phyloP scores from a whole-genome alignment of 495 filamentous ascomycete species.

The Amphirosellinia nigrospora region DNA sequence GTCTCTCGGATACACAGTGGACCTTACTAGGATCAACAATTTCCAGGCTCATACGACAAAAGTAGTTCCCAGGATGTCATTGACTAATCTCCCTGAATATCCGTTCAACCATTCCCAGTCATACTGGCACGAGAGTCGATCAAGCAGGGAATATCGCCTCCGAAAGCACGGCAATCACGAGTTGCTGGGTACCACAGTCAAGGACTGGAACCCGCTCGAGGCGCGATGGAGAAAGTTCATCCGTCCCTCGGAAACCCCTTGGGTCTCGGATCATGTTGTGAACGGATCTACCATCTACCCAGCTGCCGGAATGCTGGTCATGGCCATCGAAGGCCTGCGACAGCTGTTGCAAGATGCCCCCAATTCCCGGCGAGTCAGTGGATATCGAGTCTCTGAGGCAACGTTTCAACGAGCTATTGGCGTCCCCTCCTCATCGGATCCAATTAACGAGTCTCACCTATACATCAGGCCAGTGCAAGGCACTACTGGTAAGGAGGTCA shows the following conservation, averaged over 20 bases:
- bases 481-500: no score
- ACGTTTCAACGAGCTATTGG: no score
- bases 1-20: slow-evolving; percentile 8
- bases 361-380: no score
- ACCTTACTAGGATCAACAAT: background rate
- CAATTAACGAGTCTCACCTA: no score
- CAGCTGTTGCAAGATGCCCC: background rate
- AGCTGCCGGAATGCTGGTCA: slow-evolving; percentile 47
- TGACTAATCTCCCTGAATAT: slow-evolving; percentile 34
- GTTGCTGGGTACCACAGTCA: slow-evolving; percentile 30
- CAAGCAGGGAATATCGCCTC: slow-evolving; percentile 36
- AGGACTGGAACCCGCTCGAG: slow-evolving; percentile 36
- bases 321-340: slow-evolving; percentile 50
- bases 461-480: no score
- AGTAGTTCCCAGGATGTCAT: no score
- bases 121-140: slow-evolving; percentile 42
- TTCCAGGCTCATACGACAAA: no score
- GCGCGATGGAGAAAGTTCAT: background rate
- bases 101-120: slow-evolving; percentile 37
- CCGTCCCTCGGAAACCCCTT: background rate
- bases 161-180: slow-evolving; percentile 29
- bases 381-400: no score
- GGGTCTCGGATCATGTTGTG: background rate
- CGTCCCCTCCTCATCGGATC: no score
- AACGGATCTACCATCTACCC: slow-evolving; percentile 37